Conservation (phyloP, 1,139 yeast species). For the Protomyces macrosporus region DNA sequence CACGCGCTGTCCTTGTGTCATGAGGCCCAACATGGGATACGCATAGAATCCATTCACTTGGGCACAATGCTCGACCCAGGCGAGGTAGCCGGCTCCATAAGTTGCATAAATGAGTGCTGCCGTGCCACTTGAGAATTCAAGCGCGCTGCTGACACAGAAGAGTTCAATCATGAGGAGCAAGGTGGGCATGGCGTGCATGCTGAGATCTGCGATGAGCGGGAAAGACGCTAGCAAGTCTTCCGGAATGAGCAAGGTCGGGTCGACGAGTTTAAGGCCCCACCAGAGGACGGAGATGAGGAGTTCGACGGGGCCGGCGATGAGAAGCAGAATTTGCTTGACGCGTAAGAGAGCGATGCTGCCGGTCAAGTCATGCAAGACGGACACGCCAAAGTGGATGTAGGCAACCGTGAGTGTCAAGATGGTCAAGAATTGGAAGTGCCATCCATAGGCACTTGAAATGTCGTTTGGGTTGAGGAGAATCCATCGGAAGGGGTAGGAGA, state of each 20-base stretch:
- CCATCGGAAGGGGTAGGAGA: slow-evolving; percentile 17
- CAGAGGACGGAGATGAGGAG: slow-evolving; percentile 4
- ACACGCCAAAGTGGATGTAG: slow-evolving; percentile 4
- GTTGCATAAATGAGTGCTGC: slow-evolving; percentile 8
- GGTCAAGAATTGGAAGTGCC: slow-evolving; percentile 21
- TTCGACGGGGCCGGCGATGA: slow-evolving; percentile 19
- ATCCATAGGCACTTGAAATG: slow-evolving; percentile 2
- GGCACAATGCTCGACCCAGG: slow-evolving; percentile 19
- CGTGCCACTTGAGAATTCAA: neutral
- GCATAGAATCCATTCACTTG: slow-evolving; percentile 19
- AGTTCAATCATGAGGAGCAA: slow-evolving; percentile 5
- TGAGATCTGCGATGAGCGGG: slow-evolving; percentile 13
- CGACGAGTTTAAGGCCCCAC: slow-evolving; percentile 4
- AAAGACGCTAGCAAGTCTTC: slow-evolving; percentile 1
- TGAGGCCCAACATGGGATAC: slow-evolving; percentile 18
- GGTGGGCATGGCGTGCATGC: slow-evolving; percentile 23
- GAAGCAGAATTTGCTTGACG: neutral
- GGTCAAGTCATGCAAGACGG: neutral
- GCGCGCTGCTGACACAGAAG: slow-evolving; percentile 8
- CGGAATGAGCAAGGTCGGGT: slow-evolving; percentile 3
- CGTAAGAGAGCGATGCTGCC: neutral
- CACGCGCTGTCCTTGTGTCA: slow-evolving; percentile 10
- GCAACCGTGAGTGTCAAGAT: slow-evolving; percentile 13
- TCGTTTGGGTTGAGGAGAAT: slow-evolving; percentile 1
- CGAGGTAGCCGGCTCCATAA: slow-evolving; percentile 1